Conservation (phyloP, 257 asterid species). For the Capsicum baccatum region DNA sequence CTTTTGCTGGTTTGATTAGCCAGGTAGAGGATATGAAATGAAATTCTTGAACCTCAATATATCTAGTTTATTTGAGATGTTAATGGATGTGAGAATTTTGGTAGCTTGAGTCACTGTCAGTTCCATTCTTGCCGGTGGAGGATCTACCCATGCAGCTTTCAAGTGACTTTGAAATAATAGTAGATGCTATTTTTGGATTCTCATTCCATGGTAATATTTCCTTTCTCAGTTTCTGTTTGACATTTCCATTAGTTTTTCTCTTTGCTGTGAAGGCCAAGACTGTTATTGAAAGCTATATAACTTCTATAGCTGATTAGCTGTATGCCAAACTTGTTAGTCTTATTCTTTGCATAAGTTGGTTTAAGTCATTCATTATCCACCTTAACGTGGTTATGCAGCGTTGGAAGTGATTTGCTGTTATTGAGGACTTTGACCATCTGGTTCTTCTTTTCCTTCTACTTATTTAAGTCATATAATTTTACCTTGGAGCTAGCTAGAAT, state of each 20-base stretch:
- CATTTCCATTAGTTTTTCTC: neutral
- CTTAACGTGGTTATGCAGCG: neutral
- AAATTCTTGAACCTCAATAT: constrained; percentile 22
- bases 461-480: neutral
- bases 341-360: constrained; percentile 8
- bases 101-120: constrained; percentile 83
- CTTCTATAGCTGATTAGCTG: neutral
- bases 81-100: constrained; percentile 46
- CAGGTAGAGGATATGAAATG: constrained; percentile 60
- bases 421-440: neutral
- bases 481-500: constrained; percentile 5
- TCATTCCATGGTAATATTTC: constrained; percentile 43
- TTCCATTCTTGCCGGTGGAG: constrained; percentile 52
- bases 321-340: neutral
- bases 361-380: neutral
- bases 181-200: constrained; percentile 51
- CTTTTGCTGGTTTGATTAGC: constrained; percentile 61
- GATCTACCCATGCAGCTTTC: constrained; percentile 37
- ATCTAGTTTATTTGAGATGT: constrained; percentile 30
- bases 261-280: constrained; percentile 10
- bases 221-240: constrained; percentile 6
- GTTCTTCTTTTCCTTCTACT: neutral
- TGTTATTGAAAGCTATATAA: neutral
- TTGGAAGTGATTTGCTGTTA: neutral
- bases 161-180: constrained; percentile 39